Base-by-base conservation (phyloP, 805 yeast species). In the Metschnikowia dekortorum region DNA sequence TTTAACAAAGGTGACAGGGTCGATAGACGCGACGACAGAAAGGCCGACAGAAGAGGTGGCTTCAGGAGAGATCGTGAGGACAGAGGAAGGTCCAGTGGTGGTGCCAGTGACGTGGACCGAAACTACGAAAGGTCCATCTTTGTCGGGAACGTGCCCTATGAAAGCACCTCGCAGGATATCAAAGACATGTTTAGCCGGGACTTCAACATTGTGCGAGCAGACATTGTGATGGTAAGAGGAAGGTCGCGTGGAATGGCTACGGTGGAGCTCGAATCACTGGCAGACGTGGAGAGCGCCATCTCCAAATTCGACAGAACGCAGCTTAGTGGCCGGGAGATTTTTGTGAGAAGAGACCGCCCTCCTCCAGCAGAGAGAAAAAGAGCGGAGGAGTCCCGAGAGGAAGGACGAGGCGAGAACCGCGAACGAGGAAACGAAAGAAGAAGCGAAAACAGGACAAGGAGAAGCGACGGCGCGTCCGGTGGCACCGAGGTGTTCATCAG, bases 181-280 rank as follows among this genome's bases (percentile, higher is more conserved):
- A 80, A 80, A 61, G 83, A 75, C 14, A 74, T 78, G 54, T 87
- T 87, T 66, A 68, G 74, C n/a, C 68, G 67, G 29, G 63, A 63
- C 26, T 70, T 67, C 56, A 50, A 75, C 30, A 85, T 90, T 48
- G 76, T 84, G 18, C 79, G 88, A 55, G 96, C 96, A 3, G 97
- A 90, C 65, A 84, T 91, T 47, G 85, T 89, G 41, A 83, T 84
- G 2, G 77, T 81, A 53, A 81, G 84, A 58, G 95, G 95, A 50
- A 85, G 85, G 61, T 85, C 89, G 62, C 77, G 92, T 69, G 96
- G 96, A 54, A 86, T 85, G 92, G 92, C 91, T 38, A 88, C 96
- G 26, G 96, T 90, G 39, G 97, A 90, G 67, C 91, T 85, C 61
- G 73, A 82, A 10, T 73, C 73, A 51, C 75, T 75, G 52, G 83